Percentiles rank a stretch among this genome's conserved stretches.
These are phyloP conservation scores for Crepidotus sp. DNA, from an alignment of 1,284 basidiomycete species.

Conservation along the genomic window DNA sequence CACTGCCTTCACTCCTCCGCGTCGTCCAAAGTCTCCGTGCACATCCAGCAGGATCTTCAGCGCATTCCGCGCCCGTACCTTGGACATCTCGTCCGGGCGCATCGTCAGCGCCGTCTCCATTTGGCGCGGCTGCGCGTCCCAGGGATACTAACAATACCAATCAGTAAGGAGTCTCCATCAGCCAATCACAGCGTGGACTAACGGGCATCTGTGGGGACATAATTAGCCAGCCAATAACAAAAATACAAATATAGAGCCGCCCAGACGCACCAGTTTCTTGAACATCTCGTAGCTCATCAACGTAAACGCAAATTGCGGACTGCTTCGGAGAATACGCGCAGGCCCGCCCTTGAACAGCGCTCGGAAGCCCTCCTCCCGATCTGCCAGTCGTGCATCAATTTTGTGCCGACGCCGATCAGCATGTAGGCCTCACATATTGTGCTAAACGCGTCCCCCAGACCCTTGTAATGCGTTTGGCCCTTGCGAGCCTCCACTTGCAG, in stretches of 20 bases:
- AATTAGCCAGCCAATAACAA: conserved; percentile 1
- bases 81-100: conserved; percentile 74
- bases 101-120: conserved; percentile 61
- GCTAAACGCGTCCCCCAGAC: conserved; percentile 79
- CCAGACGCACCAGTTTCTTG: conserved; percentile 18
- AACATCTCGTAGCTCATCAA: conserved; percentile 42
- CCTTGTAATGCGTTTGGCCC: conserved; percentile 91
- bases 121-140: conserved; percentile 52
- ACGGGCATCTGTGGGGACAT: conserved; percentile 52
- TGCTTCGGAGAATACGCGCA: conserved; percentile 84
- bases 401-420: conserved; percentile 11
- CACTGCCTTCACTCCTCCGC: conserved; percentile 22
- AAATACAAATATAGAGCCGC: conserved; percentile 2
- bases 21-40: conserved; percentile 72
- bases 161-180: conserved; percentile 17
- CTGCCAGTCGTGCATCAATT: conserved; percentile 30
- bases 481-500: conserved; percentile 92
- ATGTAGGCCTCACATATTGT: conserved; percentile 64
- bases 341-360: conserved; percentile 96
- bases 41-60: conserved; percentile 81
- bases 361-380: conserved; percentile 77
- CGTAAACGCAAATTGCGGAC: conserved; percentile 89
- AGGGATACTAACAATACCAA: conserved; percentile 56
- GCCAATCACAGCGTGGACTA: conserved; percentile 29
- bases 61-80: conserved; percentile 87